These are phyloP conservation scores for Gossypium stocksii DNA, from an alignment of 345 rosid genomes.

Conservation along the genomic window DNA sequence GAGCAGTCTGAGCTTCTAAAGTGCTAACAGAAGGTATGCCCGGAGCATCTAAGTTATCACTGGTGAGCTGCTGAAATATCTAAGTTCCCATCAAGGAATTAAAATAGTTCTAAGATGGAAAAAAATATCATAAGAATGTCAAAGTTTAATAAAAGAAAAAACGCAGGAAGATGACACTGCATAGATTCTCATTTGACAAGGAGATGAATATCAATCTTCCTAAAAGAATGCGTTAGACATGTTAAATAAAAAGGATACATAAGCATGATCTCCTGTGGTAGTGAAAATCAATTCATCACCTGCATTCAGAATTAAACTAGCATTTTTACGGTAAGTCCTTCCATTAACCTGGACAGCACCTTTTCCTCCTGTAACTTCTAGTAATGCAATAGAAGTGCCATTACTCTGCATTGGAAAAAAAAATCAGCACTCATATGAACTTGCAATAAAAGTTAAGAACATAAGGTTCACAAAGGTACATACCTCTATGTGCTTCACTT, in stretches of 20 bases:
- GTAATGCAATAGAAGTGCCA: conserved; percentile 54
- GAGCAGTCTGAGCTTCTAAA: conserved; percentile 65
- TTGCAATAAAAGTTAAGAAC: background rate
- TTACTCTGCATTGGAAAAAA: conserved; percentile 43
- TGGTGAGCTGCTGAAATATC: conserved; percentile 83
- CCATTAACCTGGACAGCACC: conserved; percentile 87
- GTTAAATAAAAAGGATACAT: conserved; percentile 65
- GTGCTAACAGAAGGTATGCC: conserved; percentile 55
- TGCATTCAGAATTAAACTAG: conserved; percentile 51
- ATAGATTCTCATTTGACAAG: background rate
- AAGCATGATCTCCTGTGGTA: conserved; percentile 69
- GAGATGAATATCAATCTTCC: background rate
- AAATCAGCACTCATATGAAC: conserved; percentile 15
- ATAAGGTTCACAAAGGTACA: background rate
- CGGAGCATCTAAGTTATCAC: conserved; percentile 58
- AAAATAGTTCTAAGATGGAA: background rate
- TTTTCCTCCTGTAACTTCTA: conserved; percentile 76
- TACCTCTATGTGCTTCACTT: conserved; percentile 75
- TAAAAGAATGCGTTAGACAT: background rate
- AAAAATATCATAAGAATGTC: conserved; percentile 10
- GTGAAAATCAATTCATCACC: conserved; percentile 91
- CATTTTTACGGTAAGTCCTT: conserved; percentile 42
- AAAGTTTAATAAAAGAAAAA: conserved; percentile 10
- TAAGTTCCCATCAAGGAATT: conserved; percentile 45
- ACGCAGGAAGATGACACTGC: background rate